Evolutionary conservation across 108 stramenopile species (phyloP), one percentile per base, ranked within the genome.

Genomic region (Cylindrotheca closterium): DNA sequence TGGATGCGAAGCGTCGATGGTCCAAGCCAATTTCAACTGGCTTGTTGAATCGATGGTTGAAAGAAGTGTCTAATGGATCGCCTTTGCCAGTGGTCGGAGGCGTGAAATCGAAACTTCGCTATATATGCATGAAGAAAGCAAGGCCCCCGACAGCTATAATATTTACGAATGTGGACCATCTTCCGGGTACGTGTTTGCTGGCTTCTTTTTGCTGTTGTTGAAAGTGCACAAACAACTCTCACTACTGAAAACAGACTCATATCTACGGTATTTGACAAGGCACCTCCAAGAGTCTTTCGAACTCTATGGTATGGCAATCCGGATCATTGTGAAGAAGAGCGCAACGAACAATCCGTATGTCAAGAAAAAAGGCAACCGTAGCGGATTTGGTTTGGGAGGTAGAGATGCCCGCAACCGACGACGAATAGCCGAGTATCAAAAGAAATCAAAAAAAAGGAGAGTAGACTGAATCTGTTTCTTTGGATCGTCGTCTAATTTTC

Each of bases 81-180:
- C 73, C 84, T 25, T 87, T 90, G 34, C 90, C 90, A 7, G 53
- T 71, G 29, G 73, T 79, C 29, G 53, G 75, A 5, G 73, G 73
- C 1, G 32, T 65, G 10, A 56, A 80, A 51, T 70, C 74, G 30
- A 70, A 80, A 25, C 87, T 95, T 48, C 92, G 92, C 60, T 95
- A 92, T 58, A 84, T 95, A 24, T 78, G 91, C 47, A 91, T 92
- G 63, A 88, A 89, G 21, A 92, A 92, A 53, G 89, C 85, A 31
- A 78, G 94, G 30, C 94, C 94, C 12, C 94, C 94, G 30, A 95
- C 91, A n/a, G 92, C 91, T 65, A 70, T 92, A 26, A 62, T 95
- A 17, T 95, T 91, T 63, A 83, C 83, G 55, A 95, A 95, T 64
- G 76, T 82, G 2, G 68, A 55, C 33, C 73, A 76, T 45, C 71